Evolutionary conservation across 805 yeast species (phyloP).

Genomic region (Candida endomychidarum): DNA sequence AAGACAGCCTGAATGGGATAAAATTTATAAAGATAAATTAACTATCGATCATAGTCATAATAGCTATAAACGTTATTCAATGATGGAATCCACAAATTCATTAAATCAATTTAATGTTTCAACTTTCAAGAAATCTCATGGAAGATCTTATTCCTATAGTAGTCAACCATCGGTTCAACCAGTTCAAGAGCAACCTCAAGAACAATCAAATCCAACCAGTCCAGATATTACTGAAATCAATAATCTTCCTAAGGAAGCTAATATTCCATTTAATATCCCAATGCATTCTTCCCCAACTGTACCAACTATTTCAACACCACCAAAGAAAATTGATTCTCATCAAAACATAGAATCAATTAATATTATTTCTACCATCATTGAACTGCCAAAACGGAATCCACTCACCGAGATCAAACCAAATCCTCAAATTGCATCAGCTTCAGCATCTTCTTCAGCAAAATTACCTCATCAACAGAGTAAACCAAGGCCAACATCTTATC

Average conservation of each 20-base stretch:
- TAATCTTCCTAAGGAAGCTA: neutral
- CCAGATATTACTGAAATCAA: neutral
- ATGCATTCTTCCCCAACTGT: constrained; percentile 5
- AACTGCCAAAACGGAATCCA: constrained; percentile 19
- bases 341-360: constrained; percentile 2
- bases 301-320: constrained; percentile 4
- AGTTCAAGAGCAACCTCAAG: neutral
- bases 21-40: constrained; percentile 35
- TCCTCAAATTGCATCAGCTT: constrained; percentile 1
- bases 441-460: constrained; percentile 16
- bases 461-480: constrained; percentile 50
- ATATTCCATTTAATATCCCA: constrained; percentile 2
- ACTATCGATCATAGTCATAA: constrained; percentile 11
- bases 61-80: constrained; percentile 44
- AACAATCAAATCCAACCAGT: neutral
- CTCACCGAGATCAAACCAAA: constrained; percentile 11
- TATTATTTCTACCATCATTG: constrained; percentile 15
- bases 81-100: constrained; percentile 41
- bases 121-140: constrained; percentile 20
- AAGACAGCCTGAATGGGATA: constrained; percentile 90
- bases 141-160: constrained; percentile 32
- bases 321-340: constrained; percentile 2
- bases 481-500: constrained; percentile 84
- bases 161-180: constrained; percentile 7
- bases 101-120: constrained; percentile 30